Conservation (phyloP, 2,329 filamentous ascomycete genomes). For the Ophiocordyceps unilateralis region DNA sequence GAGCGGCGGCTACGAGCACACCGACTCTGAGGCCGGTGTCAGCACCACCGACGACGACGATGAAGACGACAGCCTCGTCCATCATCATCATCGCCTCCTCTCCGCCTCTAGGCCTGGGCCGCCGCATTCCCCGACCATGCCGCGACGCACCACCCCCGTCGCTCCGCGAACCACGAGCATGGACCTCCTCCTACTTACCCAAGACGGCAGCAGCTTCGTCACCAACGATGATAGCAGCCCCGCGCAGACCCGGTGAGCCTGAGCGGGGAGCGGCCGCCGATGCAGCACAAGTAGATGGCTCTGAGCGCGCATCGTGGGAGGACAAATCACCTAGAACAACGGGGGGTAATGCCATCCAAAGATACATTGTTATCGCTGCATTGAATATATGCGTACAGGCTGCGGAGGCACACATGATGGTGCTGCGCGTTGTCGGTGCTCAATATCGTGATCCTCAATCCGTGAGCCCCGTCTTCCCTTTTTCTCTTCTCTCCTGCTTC, state of each 20-base stretch:
- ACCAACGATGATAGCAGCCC: conserved; percentile 32
- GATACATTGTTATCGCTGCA: not conserved
- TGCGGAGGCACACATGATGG: not conserved
- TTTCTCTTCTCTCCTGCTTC: not conserved
- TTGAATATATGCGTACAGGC: not conserved
- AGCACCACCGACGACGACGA: conserved; percentile 30
- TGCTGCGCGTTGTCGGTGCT: not conserved
- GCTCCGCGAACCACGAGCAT: conserved; percentile 26
- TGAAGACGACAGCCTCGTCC: conserved; percentile 6
- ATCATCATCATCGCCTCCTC: conserved; percentile 14
- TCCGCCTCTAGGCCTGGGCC: conserved; percentile 21
- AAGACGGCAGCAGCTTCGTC: conserved; percentile 37
- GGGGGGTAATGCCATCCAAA: too few relatives aligned
- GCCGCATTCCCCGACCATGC: conserved; percentile 20
- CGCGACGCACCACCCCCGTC: conserved; percentile 8
- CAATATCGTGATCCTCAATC: too few relatives aligned
- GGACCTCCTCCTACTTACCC: conserved; percentile 36
- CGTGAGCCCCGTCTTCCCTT: too few relatives aligned
- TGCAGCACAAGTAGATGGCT: too few relatives aligned
- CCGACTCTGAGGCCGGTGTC: conserved; percentile 53
- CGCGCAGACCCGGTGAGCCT: conserved; percentile 19
- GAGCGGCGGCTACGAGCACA: conserved; percentile 55
- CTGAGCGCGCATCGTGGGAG: too few relatives aligned
- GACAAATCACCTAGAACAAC: too few relatives aligned
- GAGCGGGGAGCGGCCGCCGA: conserved; percentile 3